Evolutionary conservation across 257 asterid species (phyloP), one percentile per base, ranked within the genome.

Genomic region (Galeopsis tetrahit): DNA sequence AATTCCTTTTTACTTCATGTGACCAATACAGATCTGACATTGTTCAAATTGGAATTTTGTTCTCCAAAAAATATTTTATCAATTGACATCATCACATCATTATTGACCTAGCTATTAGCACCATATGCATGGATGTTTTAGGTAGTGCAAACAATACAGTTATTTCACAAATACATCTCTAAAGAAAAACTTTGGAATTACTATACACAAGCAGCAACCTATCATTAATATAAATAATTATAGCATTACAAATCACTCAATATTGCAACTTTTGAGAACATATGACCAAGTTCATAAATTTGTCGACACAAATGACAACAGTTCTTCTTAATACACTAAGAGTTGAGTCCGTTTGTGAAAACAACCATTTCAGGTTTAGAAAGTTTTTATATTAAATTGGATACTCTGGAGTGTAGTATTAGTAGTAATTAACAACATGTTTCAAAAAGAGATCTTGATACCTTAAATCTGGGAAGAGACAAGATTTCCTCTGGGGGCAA

Each of bases 381-480:
- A 10, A 10, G 0, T 48, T 48, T 48, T 13, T 4, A 13, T 56
- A 3, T 62, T 69, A 28, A 36, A 44, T 31, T 46, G 38, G 36
- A 59, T 3, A 34, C 43, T 66, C 62, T 11, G 4, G 28, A 33
- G 14, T 42, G 66, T 11, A 34, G 21, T 13, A 33, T 28, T 39
- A 62, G 42, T 32, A 55, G 43, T 35, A 36, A 17, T n/a, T 28
- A 2, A 5, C 34, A 78, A 35, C 7, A 40, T 40, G 64, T 60
- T 49, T 62, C 60, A 58, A 62, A 8, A 74, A 64, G 52, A 14
- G 34, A 34, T 33, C 43, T 63, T 7, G 62, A 56, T 82, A 91
- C 97, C 98, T 94, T 91, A 76, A 94, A 94, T 88, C 81, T 90
- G 62, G 99, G 95, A 76, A 85, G 93, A 4, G 99, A 94, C 61